A percentile compares a stretch with the other conserved stretches of the same genome.
Evolutionary conservation across 495 filamentous ascomycete genomes (phyloP).

Genomic region (Immersiella caudata): DNA sequence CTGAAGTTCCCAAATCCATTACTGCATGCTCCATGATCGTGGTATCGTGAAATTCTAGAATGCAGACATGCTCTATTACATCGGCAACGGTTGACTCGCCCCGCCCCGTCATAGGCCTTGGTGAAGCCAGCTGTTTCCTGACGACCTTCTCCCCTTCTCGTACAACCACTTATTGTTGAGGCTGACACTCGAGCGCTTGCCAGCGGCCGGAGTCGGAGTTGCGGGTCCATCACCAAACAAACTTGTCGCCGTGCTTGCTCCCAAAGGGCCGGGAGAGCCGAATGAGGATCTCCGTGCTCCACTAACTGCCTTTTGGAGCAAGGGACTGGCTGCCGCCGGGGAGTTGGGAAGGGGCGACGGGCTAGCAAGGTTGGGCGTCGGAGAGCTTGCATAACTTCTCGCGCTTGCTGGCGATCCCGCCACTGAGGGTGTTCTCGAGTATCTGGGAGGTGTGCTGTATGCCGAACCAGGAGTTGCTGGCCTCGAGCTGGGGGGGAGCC

Average conservation of each 20-base stretch:
- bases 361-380: slow-evolving; percentile 47
- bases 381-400: slow-evolving; percentile 58
- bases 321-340: slow-evolving; percentile 54
- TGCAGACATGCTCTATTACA: slow-evolving; percentile 1
- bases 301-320: slow-evolving; percentile 69
- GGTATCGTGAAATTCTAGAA: slow-evolving; percentile 21
- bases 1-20: not conserved
- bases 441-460: slow-evolving; percentile 85
- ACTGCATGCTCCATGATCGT: slow-evolving; percentile 17
- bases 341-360: slow-evolving; percentile 35
- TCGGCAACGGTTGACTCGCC: not conserved
- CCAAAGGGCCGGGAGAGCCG: slow-evolving; percentile 57
- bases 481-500: slow-evolving; percentile 70
- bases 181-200: slow-evolving; percentile 69
- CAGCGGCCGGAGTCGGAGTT: slow-evolving; percentile 65
- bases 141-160: slow-evolving; percentile 63
- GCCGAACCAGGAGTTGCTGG: slow-evolving; percentile 61
- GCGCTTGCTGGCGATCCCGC: slow-evolving; percentile 55
- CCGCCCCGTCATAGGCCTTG: slow-evolving; percentile 18
- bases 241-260: slow-evolving; percentile 52
- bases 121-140: slow-evolving; percentile 43
- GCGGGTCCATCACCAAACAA: slow-evolving; percentile 47
- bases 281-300: slow-evolving; percentile 66
- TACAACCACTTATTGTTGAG: slow-evolving; percentile 93
- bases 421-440: slow-evolving; percentile 69